Conservation (phyloP, 805 yeast species). For the Cyberlindnera bimundalis region DNA sequence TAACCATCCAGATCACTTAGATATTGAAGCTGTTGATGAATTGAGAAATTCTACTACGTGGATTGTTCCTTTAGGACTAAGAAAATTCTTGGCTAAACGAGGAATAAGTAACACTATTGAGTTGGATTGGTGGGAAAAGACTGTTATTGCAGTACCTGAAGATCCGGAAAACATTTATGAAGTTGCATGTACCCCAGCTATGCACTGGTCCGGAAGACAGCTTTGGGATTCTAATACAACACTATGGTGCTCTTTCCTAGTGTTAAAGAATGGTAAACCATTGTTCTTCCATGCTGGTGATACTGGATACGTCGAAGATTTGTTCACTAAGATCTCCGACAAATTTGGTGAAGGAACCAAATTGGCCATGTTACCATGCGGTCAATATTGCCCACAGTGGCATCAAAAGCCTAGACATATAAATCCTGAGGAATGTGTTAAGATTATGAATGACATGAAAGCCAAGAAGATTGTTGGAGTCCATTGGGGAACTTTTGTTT, state of each 20-base stretch:
- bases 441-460: slow-evolving; percentile 59
- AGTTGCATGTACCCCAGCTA: slow-evolving; percentile 86
- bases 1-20: slow-evolving; percentile 95
- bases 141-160: slow-evolving; percentile 34
- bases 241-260: slow-evolving; percentile 85
- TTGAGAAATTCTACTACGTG: slow-evolving; percentile 66
- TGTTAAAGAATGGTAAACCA: slow-evolving; percentile 64
- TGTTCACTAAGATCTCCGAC: slow-evolving; percentile 63
- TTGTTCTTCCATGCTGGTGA: slow-evolving; percentile 91
- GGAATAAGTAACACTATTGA: slow-evolving; percentile 67
- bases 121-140: slow-evolving; percentile 90
- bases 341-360: slow-evolving; percentile 56
- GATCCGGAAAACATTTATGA: slow-evolving; percentile 54
- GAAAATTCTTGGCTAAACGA: slow-evolving; percentile 49
- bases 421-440: slow-evolving; percentile 72
- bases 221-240: slow-evolving; percentile 77
- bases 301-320: slow-evolving; percentile 79
- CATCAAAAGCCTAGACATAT: slow-evolving; percentile 89
- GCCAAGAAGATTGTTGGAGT: slow-evolving; percentile 74
- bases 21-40: slow-evolving; percentile 48
- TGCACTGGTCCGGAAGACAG: slow-evolving; percentile 95
- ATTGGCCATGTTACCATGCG: slow-evolving; percentile 83
- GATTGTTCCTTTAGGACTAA: slow-evolving; percentile 86
- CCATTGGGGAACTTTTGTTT: slow-evolving; percentile 94
- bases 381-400: slow-evolving; percentile 95